Conservation (phyloP, 306 rosid genomes). For the Cucurbita ficifolia region DNA sequence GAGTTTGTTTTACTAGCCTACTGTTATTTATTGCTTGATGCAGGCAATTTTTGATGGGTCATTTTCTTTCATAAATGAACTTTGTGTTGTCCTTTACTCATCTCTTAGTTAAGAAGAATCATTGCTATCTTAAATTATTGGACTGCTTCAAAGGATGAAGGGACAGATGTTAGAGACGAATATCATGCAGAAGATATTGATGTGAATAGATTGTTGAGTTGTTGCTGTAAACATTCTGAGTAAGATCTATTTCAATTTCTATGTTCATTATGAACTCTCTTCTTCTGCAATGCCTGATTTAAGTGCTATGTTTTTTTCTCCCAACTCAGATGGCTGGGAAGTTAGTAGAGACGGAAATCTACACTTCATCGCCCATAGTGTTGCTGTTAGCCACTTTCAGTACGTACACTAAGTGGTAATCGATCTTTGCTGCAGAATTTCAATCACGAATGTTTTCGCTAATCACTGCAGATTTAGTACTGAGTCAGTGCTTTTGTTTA, state of each 20-base stretch:
- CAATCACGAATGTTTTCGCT: neutral
- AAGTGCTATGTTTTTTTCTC: neutral
- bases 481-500: neutral
- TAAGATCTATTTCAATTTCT: conserved; percentile 13
- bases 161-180: conserved; percentile 12
- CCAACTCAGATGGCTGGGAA: neutral
- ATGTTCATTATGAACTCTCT: neutral
- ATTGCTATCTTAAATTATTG: conserved; percentile 50
- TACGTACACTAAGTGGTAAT: neutral
- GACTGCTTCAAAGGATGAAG: conserved; percentile 37
- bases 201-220: conserved; percentile 40
- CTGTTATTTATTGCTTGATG: neutral
- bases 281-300: neutral
- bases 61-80: neutral
- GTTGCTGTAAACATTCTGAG: conserved; percentile 40
- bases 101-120: conserved; percentile 47
- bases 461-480: neutral
- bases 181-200: conserved; percentile 16
- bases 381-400: neutral
- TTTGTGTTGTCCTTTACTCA: conserved; percentile 33
- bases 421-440: neutral
- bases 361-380: neutral
- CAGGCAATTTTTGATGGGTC: neutral
- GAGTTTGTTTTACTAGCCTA: neutral
- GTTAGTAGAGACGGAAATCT: neutral